Evolutionary conservation across 1,139 yeast species (phyloP).

Genomic region (Entelexis sorbosivorans): DNA sequence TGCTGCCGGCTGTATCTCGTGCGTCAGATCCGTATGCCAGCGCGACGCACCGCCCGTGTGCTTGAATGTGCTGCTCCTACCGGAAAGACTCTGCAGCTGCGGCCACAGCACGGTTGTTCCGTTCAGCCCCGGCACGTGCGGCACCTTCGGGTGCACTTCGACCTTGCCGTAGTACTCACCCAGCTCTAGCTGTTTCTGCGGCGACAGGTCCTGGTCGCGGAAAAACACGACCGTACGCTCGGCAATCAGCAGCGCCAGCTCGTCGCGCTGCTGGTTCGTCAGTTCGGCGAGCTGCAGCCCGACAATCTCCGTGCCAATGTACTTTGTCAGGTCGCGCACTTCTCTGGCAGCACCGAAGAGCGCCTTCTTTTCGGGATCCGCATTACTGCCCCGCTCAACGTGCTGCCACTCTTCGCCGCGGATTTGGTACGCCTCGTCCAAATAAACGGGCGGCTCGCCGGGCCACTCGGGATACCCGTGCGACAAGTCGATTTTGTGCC

Average conservation of each 20-base stretch:
- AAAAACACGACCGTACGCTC: slow-evolving; percentile 59
- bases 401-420: slow-evolving; percentile 36
- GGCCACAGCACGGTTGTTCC: slow-evolving; percentile 49
- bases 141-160: slow-evolving; percentile 41
- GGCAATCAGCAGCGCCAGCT: slow-evolving; percentile 52
- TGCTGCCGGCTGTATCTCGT: slow-evolving; percentile 61
- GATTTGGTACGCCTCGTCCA: slow-evolving; percentile 42
- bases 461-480: slow-evolving; percentile 40
- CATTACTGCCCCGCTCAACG: slow-evolving; percentile 30
- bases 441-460: slow-evolving; percentile 37
- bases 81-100: slow-evolving; percentile 28
- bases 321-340: slow-evolving; percentile 42
- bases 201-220: slow-evolving; percentile 47
- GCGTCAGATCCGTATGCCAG: slow-evolving; percentile 64
- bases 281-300: slow-evolving; percentile 50
- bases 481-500: slow-evolving; percentile 35
- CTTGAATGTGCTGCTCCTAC: slow-evolving; percentile 20
- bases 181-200: slow-evolving; percentile 45
- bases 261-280: slow-evolving; percentile 44
- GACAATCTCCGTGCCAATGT: slow-evolving; percentile 48
- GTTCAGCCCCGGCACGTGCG: slow-evolving; percentile 27
- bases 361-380: slow-evolving; percentile 43
- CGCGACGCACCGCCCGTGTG: slow-evolving; percentile 23
- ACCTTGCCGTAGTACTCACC: slow-evolving; percentile 52
- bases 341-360: slow-evolving; percentile 33